Evolutionary conservation across 306 rosid species (phyloP), one percentile per base, ranked within the genome.

Genomic region (Cyamopsis tetragonoloba): DNA sequence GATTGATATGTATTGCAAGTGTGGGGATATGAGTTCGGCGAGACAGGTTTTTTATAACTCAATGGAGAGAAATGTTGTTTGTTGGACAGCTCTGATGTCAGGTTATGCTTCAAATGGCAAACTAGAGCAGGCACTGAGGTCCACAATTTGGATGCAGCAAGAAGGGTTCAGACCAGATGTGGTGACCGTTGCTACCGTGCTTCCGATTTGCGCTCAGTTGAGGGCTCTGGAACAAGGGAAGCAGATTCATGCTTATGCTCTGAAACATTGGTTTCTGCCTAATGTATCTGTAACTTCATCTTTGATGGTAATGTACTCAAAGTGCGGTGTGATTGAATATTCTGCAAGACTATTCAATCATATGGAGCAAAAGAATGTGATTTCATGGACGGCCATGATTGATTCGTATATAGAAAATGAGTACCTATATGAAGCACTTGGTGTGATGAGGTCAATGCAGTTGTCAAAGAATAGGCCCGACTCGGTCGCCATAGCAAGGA

Each of bases 1-100:
- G 84, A 86, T 86, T 77, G 95, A 91, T 67, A 91, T 91, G 97
- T 91, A 91, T 71, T 80, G 89, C 75, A 91, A 91, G 70, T 91
- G 97, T 11, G 90, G 92, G 55, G 91, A 88, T 71, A 61, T 91
- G 44, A 78, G 78, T 34, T 84, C 84, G 0, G 92, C 91, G 0
- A 77, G 95, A 67, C 83, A 22, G 22, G 87, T 91, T 28, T 91
- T 91, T 68, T 91, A 84, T 68, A 69, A 77, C 38, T 88, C 87
- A 2, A 28, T 2, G 69, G 90, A 82, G 79, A 86, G 97, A 75
- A 91, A 88, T 73, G 75, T 83, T 5, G 84, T 88, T 65, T 88
- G 95, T 71, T 91, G 95, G 97, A 91, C 95, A 2, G 92, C 92
- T 61, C 42, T 91, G 72, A 85, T 91, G 86, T 88, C 89, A 0